Base-by-base conservation (phyloP, 768 basidiomycete genomes). In the Russula griseocarnosa region DNA sequence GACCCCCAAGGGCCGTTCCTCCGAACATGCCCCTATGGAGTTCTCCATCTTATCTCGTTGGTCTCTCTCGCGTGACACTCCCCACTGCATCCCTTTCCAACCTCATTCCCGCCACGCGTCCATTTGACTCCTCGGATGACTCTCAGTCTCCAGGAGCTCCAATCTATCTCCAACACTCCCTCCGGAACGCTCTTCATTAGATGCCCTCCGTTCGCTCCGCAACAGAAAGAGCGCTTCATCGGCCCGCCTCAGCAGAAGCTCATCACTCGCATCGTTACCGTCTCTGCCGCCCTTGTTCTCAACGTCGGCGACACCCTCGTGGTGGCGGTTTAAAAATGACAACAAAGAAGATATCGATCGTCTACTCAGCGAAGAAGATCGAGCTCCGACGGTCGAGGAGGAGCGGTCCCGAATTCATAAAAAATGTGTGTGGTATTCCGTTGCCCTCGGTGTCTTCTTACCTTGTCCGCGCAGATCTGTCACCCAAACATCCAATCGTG, bases 401-500 rank as follows among this genome's bases (percentile, higher is more conserved):
- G 80, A 82, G 66, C 78, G 77, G 46, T 72, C 75, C 10, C 76
- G 79, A 38, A 74, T 83, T 4, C 67, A 73, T 18, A 80, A 79
- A 66, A 90, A 88, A 74, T 90, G 90, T 89, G 66, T 67, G 82
- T 79, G 14, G 38, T 30, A 24, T 14, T n/a, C 30, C 11, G 42
- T 60, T 7, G 36, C 22, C 24, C 18, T 57, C 40, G 34, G 34
- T 47, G 3, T 54, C 7, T 53, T 46, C 46, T 50, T 28, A 26
- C 26, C 14, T 28, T 50, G 7, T 34, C 11, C 13, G 46, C 60
- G 7, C 73, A 93, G 91, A 95, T 71, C 82, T 83, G 5, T 79
- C 91, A 0, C 88, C 95, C 0, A 82, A 82, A 63, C 85, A 92
- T 66, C 96, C 96, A 0, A 76, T 98, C 51, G 88, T 98, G 1